Conservation (phyloP, 2,329 filamentous ascomycete genomes). For the Pezicula neosporulosa region DNA sequence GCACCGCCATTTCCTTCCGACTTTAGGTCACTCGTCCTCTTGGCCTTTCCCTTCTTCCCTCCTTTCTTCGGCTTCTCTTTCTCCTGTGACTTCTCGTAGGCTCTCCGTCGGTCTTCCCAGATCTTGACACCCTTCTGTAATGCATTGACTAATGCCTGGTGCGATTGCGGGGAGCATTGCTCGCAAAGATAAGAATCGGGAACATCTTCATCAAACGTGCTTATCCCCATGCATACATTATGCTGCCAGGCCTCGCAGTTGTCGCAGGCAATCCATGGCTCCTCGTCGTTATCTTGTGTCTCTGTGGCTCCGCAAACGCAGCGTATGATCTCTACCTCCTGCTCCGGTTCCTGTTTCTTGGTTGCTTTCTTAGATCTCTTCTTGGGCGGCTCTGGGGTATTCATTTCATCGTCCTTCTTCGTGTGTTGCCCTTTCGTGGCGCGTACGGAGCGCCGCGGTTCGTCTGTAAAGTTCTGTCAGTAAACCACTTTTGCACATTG, state of each 20-base stretch:
- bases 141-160: slow-evolving; percentile 75
- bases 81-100: slow-evolving; percentile 52
- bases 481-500: slow-evolving; percentile 11
- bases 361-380: slow-evolving; percentile 50
- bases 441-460: slow-evolving; percentile 90
- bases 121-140: slow-evolving; percentile 79
- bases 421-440: slow-evolving; percentile 96
- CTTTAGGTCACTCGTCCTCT: slow-evolving; percentile 60
- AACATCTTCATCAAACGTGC: slow-evolving; percentile 69
- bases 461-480: slow-evolving; percentile 45
- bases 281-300: slow-evolving; percentile 79
- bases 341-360: slow-evolving; percentile 33
- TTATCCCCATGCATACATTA: slow-evolving; percentile 90
- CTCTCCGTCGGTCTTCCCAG: slow-evolving; percentile 71
- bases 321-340: slow-evolving; percentile 67
- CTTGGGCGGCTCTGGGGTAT: slow-evolving; percentile 44
- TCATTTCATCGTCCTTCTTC: slow-evolving; percentile 71
- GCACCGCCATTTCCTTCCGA: slow-evolving; percentile 39
- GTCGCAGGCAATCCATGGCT: slow-evolving; percentile 96
- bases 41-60: slow-evolving; percentile 57
- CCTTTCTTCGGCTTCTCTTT: slow-evolving; percentile 44
- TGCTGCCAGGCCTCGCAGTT: slow-evolving; percentile 94
- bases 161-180: slow-evolving; percentile 78
- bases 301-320: slow-evolving; percentile 90
- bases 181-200: slow-evolving; percentile 92